Percentiles rank a stretch among this genome's conserved stretches.
Evolutionary conservation across 2,329 filamentous ascomycete species (phyloP).

Genomic region (Ampelomyces quisqualis): DNA sequence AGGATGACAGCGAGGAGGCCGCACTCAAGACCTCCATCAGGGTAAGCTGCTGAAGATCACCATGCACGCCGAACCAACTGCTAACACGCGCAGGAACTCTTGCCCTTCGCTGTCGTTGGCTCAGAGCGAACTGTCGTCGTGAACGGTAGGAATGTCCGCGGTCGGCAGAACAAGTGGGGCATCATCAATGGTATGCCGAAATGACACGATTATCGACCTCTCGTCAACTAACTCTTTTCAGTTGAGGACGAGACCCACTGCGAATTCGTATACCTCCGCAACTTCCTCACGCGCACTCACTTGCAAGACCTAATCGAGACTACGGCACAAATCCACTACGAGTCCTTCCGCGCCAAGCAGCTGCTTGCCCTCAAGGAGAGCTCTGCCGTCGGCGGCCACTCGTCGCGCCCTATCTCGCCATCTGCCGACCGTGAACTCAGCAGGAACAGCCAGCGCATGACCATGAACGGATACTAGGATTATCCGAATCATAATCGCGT

Average conservation of each 20-base stretch:
- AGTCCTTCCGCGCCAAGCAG: conserved; percentile 99
- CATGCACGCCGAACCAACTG: not conserved
- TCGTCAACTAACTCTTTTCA: conserved; percentile 21
- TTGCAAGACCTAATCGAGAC: conserved; percentile 99
- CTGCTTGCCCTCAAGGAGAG: conserved; percentile 97
- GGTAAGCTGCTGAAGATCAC: conserved; percentile 57
- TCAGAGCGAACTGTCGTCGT: conserved; percentile 98
- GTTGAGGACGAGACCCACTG: conserved; percentile 99
- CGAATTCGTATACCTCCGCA: conserved; percentile 97
- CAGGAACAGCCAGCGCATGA: conserved; percentile 94
- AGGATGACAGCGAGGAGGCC: conserved; percentile 96
- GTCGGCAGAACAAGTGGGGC: conserved; percentile 98
- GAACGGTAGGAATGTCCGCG: conserved; percentile 94
- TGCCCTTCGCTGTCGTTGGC: conserved; percentile 96
- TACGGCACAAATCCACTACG: conserved; percentile 99
- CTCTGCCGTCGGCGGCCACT: conserved; percentile 75
- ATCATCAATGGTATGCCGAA: conserved; percentile 71
- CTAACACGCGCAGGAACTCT: conserved; percentile 68
- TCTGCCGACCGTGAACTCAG: conserved; percentile 93
- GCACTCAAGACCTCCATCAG: conserved; percentile 94
- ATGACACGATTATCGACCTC: not conserved
- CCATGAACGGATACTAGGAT: conserved; percentile 94
- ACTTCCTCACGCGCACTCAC: conserved; percentile 98
- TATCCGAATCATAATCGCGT: conserved; percentile 36
- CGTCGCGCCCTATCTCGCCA: conserved; percentile 92